Percentiles rank a stretch among this genome's conserved stretches.
These are phyloP conservation scores for Didymosphaeria variabile DNA, from an alignment of 2,329 filamentous ascomycete genomes.

Conservation along the genomic window DNA sequence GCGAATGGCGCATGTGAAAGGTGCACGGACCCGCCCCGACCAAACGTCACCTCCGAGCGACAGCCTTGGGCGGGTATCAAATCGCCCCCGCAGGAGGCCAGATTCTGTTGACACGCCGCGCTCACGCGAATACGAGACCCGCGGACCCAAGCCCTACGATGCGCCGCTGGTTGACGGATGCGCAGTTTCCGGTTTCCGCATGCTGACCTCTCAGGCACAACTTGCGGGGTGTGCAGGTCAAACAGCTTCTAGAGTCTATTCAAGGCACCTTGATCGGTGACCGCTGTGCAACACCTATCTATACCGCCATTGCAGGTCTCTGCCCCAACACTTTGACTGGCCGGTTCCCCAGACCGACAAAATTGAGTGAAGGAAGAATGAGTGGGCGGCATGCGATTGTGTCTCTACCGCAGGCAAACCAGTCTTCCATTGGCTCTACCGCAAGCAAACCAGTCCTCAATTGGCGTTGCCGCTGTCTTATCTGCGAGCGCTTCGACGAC, in stretches of 20 bases:
- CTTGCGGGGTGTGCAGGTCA: neutral
- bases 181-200: neutral
- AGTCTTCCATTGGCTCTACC: neutral
- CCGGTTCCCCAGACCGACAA: neutral
- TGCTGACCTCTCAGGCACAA: neutral
- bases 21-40: neutral
- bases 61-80: neutral
- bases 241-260: neutral
- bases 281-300: neutral
- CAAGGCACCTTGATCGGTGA: neutral
- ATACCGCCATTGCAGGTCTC: neutral
- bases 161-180: neutral
- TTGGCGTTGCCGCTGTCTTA: slow-evolving; percentile 4
- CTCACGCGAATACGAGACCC: slow-evolving; percentile 1
- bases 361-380: slow-evolving; percentile 5
- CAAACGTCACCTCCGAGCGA: slow-evolving; percentile 1
- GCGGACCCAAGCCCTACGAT: neutral
- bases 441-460: neutral
- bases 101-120: slow-evolving; percentile 1
- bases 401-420: neutral
- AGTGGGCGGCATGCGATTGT: slow-evolving; percentile 2
- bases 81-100: neutral
- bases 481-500: slow-evolving; percentile 5
- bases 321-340: neutral
- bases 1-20: slow-evolving; percentile 11